Base-by-base conservation (phyloP, 176 grass and related monocot genomes). In the Tillandsia fasciculata region DNA sequence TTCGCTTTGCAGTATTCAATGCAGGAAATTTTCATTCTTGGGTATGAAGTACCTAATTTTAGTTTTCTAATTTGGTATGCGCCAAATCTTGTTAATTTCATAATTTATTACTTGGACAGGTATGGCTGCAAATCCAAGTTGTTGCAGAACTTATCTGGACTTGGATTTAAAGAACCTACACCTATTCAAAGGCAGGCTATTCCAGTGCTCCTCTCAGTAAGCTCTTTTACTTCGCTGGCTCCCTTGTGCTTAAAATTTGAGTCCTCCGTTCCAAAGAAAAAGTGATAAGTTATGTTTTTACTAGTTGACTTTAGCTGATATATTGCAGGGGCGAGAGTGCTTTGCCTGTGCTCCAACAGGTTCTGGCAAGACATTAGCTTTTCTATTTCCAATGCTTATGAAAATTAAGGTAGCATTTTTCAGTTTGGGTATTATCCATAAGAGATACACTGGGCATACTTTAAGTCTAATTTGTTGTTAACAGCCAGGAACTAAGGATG, bases 261-360 rank as follows among this genome's bases (percentile, higher is more conserved):
- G n/a, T 65, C 12, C 49, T 28, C 26, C 24, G 53, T n/a, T 49
- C 2, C 56, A 68, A 12, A 18, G 67, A 53, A 75, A 76, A 12
- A 76, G 48, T 56, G 22, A 26, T 6, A 7, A 23, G 64, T 64
- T 27, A 24, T 74, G 1, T 63, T 77, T 59, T 49, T 9, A 51
- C 6, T 66, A 29, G 48, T 49, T 73, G 24, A 78, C 53, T 10
- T 74, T 42, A 2, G 10, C 26, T 57, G 69, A 10, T 64, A 68
- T 78, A 49, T 66, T 79, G 78, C 79, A 97, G 94, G 84, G 89
- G 18, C 83, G 94, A 67, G 94, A 97, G 59, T 97, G 94, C 28
- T 92, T 97, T 90, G 89, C 89, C 17, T 97, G 94, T 83, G 94
- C 94, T 65, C 89, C 94, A 29, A 97, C 94, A 49, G 94, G 94